Conservation (phyloP, 257 asterid species). For the Scutellaria baicalensis region DNA sequence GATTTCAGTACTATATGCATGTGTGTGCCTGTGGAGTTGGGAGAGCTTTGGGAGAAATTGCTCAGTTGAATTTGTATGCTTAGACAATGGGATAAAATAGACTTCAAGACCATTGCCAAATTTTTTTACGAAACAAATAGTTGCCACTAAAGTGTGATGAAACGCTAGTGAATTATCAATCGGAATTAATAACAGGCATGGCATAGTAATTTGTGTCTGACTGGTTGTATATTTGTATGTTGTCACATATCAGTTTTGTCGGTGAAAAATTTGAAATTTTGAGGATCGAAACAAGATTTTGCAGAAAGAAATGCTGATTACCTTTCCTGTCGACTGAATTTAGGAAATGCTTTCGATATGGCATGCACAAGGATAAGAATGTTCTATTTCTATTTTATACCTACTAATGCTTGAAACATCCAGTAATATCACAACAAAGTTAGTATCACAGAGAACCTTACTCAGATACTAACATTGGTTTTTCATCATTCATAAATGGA, state of each 20-base stretch:
- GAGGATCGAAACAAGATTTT: neutral
- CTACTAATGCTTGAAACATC: too few relatives aligned
- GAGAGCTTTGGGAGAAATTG: slow-evolving; percentile 4
- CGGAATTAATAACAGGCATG: neutral
- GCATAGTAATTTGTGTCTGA: neutral
- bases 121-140: neutral
- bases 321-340: too few relatives aligned
- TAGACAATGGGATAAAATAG: neutral
- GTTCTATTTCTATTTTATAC: too few relatives aligned
- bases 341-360: too few relatives aligned
- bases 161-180: neutral
- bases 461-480: too few relatives aligned
- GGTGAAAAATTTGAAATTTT: neutral
- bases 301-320: too few relatives aligned
- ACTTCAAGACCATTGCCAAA: neutral
- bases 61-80: neutral
- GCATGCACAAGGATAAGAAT: too few relatives aligned
- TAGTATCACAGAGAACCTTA: too few relatives aligned
- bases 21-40: neutral
- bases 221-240: neutral
- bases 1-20: neutral
- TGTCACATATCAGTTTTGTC: neutral
- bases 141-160: slow-evolving; percentile 1
- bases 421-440: too few relatives aligned
- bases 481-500: too few relatives aligned